Evolutionary conservation across 805 yeast genomes (phyloP), one percentile per base, ranked within the genome.

Genomic region (Metschnikowia proteae): DNA sequence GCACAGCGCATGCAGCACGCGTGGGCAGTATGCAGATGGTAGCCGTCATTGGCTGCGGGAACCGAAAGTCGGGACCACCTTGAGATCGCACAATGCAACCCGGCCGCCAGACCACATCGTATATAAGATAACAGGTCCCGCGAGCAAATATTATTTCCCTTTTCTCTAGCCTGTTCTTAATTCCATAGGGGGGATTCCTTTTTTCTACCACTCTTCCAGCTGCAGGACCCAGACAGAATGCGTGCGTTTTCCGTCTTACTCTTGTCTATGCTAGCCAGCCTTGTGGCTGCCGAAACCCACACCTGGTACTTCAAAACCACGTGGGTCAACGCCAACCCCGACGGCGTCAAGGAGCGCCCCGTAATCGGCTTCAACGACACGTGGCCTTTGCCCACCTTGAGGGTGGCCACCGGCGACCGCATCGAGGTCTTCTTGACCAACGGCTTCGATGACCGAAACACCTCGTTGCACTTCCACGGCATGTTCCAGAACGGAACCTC

Each of bases 401-500:
- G 80, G 43, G 90, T 88, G 54, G 75, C 79, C 56, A 83, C 80
- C 63, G 95, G 96, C 58, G 99, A 94, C 68, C 76, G 85, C 10
- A 76, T 94, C 45, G 66, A 83, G 49, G 70, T 89, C 35, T 80
- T 84, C 60, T 76, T 92, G 68, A 82, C 80, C 55, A 94, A 94
- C 63, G 89, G 88, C 29, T 79, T 91, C 48, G 73, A 64, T 25
- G 80, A 81, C 61, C 47, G 56, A 45, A 83, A 83, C 69, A 87
- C 96, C 36, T 70, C 92, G 5, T 67, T 92, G 60, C 99, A 94
- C 71, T 88, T 89, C 83, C 99, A 92, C 70, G 99, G 99, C 48
- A 63, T 94, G 63, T 94, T 86, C 81, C 88, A 83, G 71, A 76
- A 83, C 56, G 87, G 86, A 27, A 69, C 91, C 11, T 74, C 65